Evolutionary conservation across 202 grass and related monocot species (phyloP).

Genomic region (Schoenoplectus tabernaemontani): DNA sequence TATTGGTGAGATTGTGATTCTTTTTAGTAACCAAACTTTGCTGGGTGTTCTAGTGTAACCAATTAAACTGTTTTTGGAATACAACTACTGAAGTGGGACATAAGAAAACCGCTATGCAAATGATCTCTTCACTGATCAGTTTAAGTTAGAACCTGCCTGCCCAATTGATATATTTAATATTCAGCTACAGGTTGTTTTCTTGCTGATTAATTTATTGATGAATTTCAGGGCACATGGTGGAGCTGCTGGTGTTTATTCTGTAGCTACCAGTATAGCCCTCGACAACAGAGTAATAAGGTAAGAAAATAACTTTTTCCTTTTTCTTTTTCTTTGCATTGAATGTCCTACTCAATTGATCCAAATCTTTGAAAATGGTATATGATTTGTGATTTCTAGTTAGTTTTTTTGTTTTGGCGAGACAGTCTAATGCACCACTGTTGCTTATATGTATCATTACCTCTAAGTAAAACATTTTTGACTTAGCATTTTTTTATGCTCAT

Average conservation of each 20-base stretch:
- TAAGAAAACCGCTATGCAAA: background rate
- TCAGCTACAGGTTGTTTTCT: background rate
- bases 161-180: background rate
- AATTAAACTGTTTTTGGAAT: background rate
- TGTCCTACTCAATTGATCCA: background rate
- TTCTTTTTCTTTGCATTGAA: background rate
- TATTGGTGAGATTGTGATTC: background rate
- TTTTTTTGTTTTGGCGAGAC: background rate
- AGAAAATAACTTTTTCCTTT: background rate
- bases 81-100: background rate
- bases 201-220: background rate
- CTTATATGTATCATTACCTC: background rate
- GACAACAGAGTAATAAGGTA: slow-evolving; percentile 52
- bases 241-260: slow-evolving; percentile 58
- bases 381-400: background rate
- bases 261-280: slow-evolving; percentile 30
- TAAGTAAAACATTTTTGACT: background rate
- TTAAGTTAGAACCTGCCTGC: background rate
- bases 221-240: slow-evolving; percentile 73
- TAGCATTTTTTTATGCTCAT: background rate
- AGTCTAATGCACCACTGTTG: background rate
- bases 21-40: background rate
- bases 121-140: background rate
- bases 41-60: background rate
- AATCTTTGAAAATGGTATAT: background rate